A percentile compares a stretch with the other conserved stretches of the same genome.
phyloP scores from a whole-genome alignment of 2,329 filamentous ascomycete genomes.

The Colletotrichum sp. region DNA sequence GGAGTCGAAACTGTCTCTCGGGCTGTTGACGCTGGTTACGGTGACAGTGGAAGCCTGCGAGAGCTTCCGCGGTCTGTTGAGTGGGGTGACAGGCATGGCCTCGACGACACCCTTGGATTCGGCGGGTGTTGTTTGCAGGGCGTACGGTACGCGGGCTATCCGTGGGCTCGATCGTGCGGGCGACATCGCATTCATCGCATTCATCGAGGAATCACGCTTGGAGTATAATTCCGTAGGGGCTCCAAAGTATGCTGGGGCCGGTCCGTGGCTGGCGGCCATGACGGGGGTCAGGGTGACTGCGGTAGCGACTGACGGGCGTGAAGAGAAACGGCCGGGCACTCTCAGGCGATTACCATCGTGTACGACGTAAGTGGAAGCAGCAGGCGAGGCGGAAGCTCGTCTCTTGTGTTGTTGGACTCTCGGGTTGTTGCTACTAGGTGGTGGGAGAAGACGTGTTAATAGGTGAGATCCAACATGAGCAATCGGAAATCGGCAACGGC shows the following conservation, averaged over 20 bases:
- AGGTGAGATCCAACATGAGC: neutral
- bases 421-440: constrained; percentile 8
- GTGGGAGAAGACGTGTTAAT: constrained; percentile 6
- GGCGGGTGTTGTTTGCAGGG: constrained; percentile 30
- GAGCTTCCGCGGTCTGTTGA: constrained; percentile 43
- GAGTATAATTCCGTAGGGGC: constrained; percentile 18
- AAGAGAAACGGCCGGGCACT: constrained; percentile 13
- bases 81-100: constrained; percentile 23
- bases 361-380: constrained; percentile 4
- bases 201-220: constrained; percentile 6
- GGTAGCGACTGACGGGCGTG: neutral
- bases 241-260: constrained; percentile 20
- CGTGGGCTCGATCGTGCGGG: neutral
- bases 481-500: constrained; percentile 5
- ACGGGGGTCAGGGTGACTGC: neutral
- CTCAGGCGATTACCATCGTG: constrained; percentile 20
- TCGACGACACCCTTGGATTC: constrained; percentile 22
- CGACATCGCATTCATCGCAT: neutral
- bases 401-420: constrained; percentile 21
- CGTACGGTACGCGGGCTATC: neutral
- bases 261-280: constrained; percentile 15
- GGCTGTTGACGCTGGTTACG: constrained; percentile 30
- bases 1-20: constrained; percentile 30
- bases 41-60: constrained; percentile 31
- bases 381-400: constrained; percentile 20